Conservation (phyloP, 805 yeast genomes). For the Saccharomycopsis sp. region DNA sequence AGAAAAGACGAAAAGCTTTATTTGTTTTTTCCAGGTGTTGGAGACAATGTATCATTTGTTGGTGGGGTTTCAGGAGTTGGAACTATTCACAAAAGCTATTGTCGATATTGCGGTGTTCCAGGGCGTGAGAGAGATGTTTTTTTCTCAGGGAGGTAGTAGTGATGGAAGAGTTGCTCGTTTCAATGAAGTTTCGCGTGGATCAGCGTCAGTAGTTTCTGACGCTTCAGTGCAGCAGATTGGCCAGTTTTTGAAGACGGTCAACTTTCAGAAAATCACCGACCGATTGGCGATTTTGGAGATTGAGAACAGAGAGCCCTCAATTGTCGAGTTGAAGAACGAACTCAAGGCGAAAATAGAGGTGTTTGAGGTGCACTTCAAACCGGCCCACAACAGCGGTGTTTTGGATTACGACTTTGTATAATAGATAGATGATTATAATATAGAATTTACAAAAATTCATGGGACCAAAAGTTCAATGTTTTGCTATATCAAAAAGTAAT, state of each 20-base stretch:
- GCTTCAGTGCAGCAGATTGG: too few species aligned
- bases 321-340: background rate
- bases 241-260: too few species aligned
- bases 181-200: background rate
- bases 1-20: too few species aligned
- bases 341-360: background rate
- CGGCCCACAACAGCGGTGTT: background rate
- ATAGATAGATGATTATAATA: background rate
- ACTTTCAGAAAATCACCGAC: too few species aligned
- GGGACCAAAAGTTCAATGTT: too few species aligned
- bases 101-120: background rate
- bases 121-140: too few species aligned
- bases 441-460: too few species aligned
- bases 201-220: too few species aligned
- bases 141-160: background rate
- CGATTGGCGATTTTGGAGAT: too few species aligned
- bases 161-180: background rate
- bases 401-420: background rate
- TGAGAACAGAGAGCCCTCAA: background rate
- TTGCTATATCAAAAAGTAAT: too few species aligned
- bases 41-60: background rate
- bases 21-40: background rate
- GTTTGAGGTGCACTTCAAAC: background rate
- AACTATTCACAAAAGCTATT: background rate
- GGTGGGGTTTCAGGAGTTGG: conserved; percentile 1